A percentile compares a stretch with the other conserved stretches of the same genome.
Conservation (phyloP, 2,329 filamentous ascomycete species). For the Fusarium sp. region DNA sequence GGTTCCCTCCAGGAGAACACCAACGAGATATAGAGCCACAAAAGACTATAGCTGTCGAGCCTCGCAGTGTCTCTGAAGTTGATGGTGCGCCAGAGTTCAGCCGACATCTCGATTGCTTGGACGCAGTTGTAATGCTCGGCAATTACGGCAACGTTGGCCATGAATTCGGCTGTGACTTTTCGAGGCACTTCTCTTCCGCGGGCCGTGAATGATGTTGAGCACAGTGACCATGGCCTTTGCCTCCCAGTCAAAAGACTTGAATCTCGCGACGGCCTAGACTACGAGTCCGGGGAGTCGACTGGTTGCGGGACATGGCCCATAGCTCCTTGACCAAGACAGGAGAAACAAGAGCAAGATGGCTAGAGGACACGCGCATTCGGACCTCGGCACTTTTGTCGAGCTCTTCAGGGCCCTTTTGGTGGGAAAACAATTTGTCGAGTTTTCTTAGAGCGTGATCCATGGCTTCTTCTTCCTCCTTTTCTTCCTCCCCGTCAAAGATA, state of each 20-base stretch:
- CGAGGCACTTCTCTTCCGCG: not conserved
- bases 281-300: too few species aligned
- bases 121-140: not conserved
- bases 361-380: not conserved
- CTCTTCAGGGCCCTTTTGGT: too few species aligned
- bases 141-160: not conserved
- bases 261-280: not conserved
- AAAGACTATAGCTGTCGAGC: not conserved
- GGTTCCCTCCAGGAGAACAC: not conserved
- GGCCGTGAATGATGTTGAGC: not conserved
- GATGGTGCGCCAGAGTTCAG: not conserved
- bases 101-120: not conserved
- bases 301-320: too few species aligned
- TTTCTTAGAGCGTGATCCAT: too few species aligned
- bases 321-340: too few species aligned
- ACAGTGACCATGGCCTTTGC: not conserved
- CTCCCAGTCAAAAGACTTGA: not conserved
- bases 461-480: too few species aligned
- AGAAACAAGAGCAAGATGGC: not conserved
- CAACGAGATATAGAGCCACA: not conserved
- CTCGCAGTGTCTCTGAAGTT: rapidly evolving
- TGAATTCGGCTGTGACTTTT: not conserved
- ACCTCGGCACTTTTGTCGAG: not conserved
- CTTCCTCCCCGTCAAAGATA: too few species aligned
- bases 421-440: too few species aligned